Percentiles rank a stretch among this genome's conserved stretches.
These are phyloP conservation scores for Aspergillus uvarum DNA, from an alignment of 2,329 filamentous ascomycete genomes.

Conservation along the genomic window DNA sequence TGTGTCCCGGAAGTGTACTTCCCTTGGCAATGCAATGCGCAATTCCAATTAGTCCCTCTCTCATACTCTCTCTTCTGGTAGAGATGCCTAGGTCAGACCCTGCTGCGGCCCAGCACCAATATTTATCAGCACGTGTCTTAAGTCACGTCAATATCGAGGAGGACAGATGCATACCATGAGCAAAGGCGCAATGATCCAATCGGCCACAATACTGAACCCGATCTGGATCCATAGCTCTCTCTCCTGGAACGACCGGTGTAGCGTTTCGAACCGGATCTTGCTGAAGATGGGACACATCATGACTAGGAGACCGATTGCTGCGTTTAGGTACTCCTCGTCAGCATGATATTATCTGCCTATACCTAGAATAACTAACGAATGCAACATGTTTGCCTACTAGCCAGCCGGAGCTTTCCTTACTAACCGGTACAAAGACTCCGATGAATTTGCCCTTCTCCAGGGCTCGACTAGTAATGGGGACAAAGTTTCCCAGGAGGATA, in stretches of 20 bases:
- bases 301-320: constrained; percentile 75
- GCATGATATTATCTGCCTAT: not conserved
- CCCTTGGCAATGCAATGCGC: constrained; percentile 90
- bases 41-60: constrained; percentile 72
- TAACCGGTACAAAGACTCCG: constrained; percentile 66
- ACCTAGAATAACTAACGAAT: not conserved
- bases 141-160: too few species aligned
- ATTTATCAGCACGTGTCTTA: not conserved
- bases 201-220: constrained; percentile 69
- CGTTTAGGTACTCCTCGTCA: not conserved
- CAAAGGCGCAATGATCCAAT: constrained; percentile 80
- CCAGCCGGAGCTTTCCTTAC: constrained; percentile 36
- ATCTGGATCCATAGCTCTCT: constrained; percentile 73
- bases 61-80: constrained; percentile 50
- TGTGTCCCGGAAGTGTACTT: constrained; percentile 15
- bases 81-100: constrained; percentile 51
- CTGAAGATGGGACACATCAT: constrained; percentile 96
- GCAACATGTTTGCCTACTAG: not conserved
- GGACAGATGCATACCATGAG: constrained; percentile 63
- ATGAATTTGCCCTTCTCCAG: constrained; percentile 71
- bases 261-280: constrained; percentile 75
- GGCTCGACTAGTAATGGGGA: constrained; percentile 58
- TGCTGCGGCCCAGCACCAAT: constrained; percentile 39
- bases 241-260: constrained; percentile 65
- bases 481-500: constrained; percentile 73